Evolutionary conservation across 1,284 basidiomycete genomes (phyloP), one percentile per base, ranked within the genome.

Genomic region (Trichosporon sp.): DNA sequence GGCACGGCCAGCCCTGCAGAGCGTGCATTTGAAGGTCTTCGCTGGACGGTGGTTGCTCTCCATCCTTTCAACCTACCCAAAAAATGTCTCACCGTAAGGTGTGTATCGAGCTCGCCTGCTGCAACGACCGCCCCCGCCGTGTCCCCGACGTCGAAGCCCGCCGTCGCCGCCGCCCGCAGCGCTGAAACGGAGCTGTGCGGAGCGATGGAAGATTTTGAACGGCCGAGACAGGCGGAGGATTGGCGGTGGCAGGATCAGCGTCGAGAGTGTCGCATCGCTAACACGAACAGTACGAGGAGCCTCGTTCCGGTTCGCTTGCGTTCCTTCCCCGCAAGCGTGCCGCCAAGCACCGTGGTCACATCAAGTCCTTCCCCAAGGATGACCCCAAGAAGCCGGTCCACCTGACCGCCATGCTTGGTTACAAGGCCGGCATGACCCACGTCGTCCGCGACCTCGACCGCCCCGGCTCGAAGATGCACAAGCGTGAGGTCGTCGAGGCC

Each of bases 351-450:
- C 91, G 95, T 79, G 95, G 95, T 85, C 95, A 95, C 88, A 93
- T 96, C 85, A 98, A 98, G 90, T 90, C 94, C 73, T 98, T 98
- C 90, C 95, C 95, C 82, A 93, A 90, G 95, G 97, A 99, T 89
- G 96, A 99, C 88, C 89, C 94, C 85, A 98, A 95, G 89, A 98
- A 98, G 87, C 95, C 93, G 70, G 94, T 98, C 74, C 97, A 99
- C 87, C 89, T 99, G 85, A 99, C 97, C 79, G 97, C 97, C 77
- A 87, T 92, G 84, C 90, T 99, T 90, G 97, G 96, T 79, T 99
- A 98, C 92, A 99, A 99, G 90, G 97, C 96, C 77, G 97, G 97
- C 83, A 99, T 99, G 97, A 98, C 95, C 86, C 97, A 99, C 85
- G 89, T 99, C 80, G 96, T 99, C 74, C 93, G 97, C 84, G 97